phyloP scores from a whole-genome alignment of 129 eudicot genomes.

The Ambrosia trifida region DNA sequence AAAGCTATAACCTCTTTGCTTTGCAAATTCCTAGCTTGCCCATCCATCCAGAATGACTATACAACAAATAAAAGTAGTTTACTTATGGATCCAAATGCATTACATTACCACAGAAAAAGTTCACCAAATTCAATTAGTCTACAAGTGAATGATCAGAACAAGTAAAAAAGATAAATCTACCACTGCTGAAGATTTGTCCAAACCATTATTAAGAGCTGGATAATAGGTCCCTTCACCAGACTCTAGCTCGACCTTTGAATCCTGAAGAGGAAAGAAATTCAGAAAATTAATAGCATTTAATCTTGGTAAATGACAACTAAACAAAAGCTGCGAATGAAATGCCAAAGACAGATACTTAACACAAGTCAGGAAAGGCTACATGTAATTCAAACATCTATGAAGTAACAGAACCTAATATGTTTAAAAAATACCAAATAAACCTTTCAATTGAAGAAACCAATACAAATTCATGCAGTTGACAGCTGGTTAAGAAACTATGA shows the following conservation, averaged over 20 bases:
- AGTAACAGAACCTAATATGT: slow-evolving; percentile 9
- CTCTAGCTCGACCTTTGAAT: slow-evolving; percentile 46
- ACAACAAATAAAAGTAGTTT: background rate
- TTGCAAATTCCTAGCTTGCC: slow-evolving; percentile 48
- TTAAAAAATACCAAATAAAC: background rate
- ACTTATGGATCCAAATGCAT: background rate
- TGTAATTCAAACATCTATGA: slow-evolving; percentile 1
- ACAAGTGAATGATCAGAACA: slow-evolving; percentile 5
- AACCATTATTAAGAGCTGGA: slow-evolving; percentile 80
- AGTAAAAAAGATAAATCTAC: slow-evolving; percentile 35
- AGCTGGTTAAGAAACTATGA: background rate
- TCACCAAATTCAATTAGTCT: background rate
- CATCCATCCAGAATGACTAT: slow-evolving; percentile 85
- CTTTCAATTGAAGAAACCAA: background rate
- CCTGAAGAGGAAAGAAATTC: slow-evolving; percentile 42
- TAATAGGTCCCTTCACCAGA: slow-evolving; percentile 89
- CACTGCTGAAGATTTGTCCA: slow-evolving; percentile 68
- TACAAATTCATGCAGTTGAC: background rate
- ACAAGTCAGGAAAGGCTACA: slow-evolving; percentile 8
- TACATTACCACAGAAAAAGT: background rate
- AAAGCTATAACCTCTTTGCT: slow-evolving; percentile 44
- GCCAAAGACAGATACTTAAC: background rate
- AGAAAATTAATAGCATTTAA: background rate
- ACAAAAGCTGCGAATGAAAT: background rate
- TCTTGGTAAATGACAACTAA: background rate